These are phyloP conservation scores for Lithohypha guttulata DNA, from an alignment of 2,329 filamentous ascomycete genomes.

Conservation along the genomic window DNA sequence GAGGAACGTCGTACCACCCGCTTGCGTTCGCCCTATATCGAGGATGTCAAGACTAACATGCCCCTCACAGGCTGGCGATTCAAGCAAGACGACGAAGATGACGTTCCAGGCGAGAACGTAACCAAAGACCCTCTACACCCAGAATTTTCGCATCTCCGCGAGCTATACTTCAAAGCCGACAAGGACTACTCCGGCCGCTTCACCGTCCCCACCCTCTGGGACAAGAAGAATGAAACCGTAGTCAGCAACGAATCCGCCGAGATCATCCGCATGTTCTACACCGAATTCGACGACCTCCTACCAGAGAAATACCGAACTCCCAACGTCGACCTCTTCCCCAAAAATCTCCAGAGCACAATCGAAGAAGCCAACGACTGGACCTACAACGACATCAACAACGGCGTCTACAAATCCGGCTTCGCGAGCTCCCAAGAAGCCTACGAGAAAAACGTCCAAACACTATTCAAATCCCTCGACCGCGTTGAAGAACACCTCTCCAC, in stretches of 20 bases:
- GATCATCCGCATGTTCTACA: slow-evolving; percentile 83
- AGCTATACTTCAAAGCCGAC: slow-evolving; percentile 70
- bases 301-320: slow-evolving; percentile 44
- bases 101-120: slow-evolving; percentile 45
- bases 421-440: slow-evolving; percentile 77
- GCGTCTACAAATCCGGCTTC: slow-evolving; percentile 57
- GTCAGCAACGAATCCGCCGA: slow-evolving; percentile 86
- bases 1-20: neutral
- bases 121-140: slow-evolving; percentile 48
- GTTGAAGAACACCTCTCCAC: slow-evolving; percentile 58
- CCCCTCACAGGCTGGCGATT: slow-evolving; percentile 65
- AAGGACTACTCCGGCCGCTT: slow-evolving; percentile 66
- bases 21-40: neutral
- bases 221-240: slow-evolving; percentile 59
- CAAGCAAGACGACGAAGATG: slow-evolving; percentile 51
- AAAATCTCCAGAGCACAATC: slow-evolving; percentile 53
- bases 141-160: slow-evolving; percentile 60
- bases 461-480: slow-evolving; percentile 69
- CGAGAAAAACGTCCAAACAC: slow-evolving; percentile 56
- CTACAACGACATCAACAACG: slow-evolving; percentile 51
- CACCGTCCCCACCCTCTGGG: slow-evolving; percentile 75
- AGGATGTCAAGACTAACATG: slow-evolving; percentile 1
- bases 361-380: slow-evolving; percentile 72
- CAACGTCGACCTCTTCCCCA: slow-evolving; percentile 56
- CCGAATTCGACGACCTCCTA: slow-evolving; percentile 65